Base-by-base conservation (phyloP, 257 asterid genomes). In the Gentiana dahurica region DNA sequence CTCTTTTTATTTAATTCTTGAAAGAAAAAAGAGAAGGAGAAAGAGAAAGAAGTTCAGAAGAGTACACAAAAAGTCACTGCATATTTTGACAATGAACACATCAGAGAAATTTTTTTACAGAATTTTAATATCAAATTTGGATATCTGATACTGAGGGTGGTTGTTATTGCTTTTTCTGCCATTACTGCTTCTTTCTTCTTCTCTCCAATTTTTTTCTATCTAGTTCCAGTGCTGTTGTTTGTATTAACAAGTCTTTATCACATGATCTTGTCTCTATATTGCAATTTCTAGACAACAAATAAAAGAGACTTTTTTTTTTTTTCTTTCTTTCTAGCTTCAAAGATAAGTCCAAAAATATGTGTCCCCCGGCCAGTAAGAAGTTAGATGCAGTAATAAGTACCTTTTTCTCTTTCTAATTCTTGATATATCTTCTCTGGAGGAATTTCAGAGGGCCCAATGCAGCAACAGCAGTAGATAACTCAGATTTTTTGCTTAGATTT, bases 361-460 rank as follows among this genome's bases (percentile, higher is more conserved):
- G 24, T 15, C 34, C 15, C 47, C 54, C 38, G 38, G 50, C 61
- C 32, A 53, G 12, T 58, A 32, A 36, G 33, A 60, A 15, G 24
- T 15, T 15, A 15, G 24, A 15, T 15, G 24, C 24, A 15, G 24
- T 15, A 15, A 15, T 15, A 15, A 15, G 24, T 15, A 15, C 24
- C 24, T 15, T 15, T 24, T 15, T 15, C 24, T 15, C 24, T 15
- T 15, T 15, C 24, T 15, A 15, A 15, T 15, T 15, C 24, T 15
- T 15, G 24, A 15, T 15, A 15, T 15, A 15, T 15, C 24, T 15
- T 15, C 75, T 70, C 75, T 70, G 61, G 49, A 53, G 68, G 78
- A 75, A 76, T 76, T 67, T 60, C 73, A 71, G 78, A 43, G 81
- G 68, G 81, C 86, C 86, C 84, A 82, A 85, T 36, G 54, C 24